Conservation (phyloP, 2,329 filamentous ascomycete species). For the Beauveria scarabaeidicola region DNA sequence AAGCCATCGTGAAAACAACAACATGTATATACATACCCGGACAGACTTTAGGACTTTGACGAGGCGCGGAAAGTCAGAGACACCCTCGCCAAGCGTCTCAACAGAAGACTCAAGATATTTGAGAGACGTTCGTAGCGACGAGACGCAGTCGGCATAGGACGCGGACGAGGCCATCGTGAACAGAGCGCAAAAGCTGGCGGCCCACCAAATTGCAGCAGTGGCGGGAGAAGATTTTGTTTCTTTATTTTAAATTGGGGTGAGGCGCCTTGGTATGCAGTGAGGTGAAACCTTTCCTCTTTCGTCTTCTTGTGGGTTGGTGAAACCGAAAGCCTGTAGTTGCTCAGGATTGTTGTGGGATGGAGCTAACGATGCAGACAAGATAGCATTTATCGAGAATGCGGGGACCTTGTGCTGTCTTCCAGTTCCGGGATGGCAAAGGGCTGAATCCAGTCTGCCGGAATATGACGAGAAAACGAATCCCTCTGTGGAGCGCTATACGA, state of each 20-base stretch:
- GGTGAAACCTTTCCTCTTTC: background rate
- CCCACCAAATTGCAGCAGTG: slow-evolving; percentile 10
- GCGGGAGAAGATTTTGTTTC: background rate
- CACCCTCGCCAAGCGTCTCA: slow-evolving; percentile 44
- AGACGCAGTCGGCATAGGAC: slow-evolving; percentile 49
- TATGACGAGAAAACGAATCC: background rate
- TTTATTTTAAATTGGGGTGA: background rate
- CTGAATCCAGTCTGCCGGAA: background rate
- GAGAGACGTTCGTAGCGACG: slow-evolving; percentile 51
- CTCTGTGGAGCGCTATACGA: background rate
- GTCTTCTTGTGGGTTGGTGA: background rate
- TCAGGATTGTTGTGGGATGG: background rate
- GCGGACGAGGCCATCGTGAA: slow-evolving; percentile 20
- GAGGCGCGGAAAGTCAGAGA: slow-evolving; percentile 50
- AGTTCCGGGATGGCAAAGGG: background rate
- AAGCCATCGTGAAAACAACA: slow-evolving; percentile 9
- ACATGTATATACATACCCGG: slow-evolving; percentile 33
- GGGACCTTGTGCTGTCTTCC: background rate
- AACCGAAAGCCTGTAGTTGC: background rate
- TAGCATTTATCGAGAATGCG: slow-evolving; percentile 8
- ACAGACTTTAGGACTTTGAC: slow-evolving; percentile 48
- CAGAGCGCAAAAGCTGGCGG: background rate
- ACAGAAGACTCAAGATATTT: slow-evolving; percentile 54
- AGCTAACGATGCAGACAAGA: background rate
- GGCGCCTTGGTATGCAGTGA: background rate